Base-by-base conservation (phyloP, 208 protist genomes). In the Trichomonas tenax region DNA sequence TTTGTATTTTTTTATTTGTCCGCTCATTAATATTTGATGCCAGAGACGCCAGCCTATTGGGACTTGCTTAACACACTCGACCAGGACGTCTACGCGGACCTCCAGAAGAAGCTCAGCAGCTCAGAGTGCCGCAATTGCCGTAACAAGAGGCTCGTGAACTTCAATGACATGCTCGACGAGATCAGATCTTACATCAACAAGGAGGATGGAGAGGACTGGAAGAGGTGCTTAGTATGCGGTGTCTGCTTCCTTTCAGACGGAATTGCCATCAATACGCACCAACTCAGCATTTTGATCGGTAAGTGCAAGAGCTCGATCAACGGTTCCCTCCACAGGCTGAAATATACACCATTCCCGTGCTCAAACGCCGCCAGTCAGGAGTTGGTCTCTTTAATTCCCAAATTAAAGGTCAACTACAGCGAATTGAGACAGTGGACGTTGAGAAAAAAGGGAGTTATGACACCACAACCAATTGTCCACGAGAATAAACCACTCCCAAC, bases 291-390 rank as follows among this genome's bases (percentile, higher is more conserved):
- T 38, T 51, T 93, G 40, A 93, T 51, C 51, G 40, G 17, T 8
- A 93, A 93, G 45, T 93, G 86, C 44, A 93, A 93, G 44, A 48
- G 40, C 15, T 93, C 86, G 1, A 93, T 93, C 11, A 93, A 93
- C 31, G 86, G 44, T 34, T 58, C 44, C 6, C 86, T 93, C 46
- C 86, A 93, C 15, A 51, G 44, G 9, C 41, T 93, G 9, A 44
- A 44, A 34, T 93, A 93, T 31, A 38, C 9, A 0, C 11, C 86
- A 6, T 17, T 93, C n/a, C 40, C 40, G 1, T 40, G 26, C 17
- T 9, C 40, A 15, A 38, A 34, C n/a, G 86, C 41, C 15, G 14
- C 44, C 3, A 93, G n/a, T 15, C 15, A 38, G 14, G 14, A 23
- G 51, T 38, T 93, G 34, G 17, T 51, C 17, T 8, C 3, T 26